phyloP scores from a whole-genome alignment of 225 moss, liverwort and hornwort species.

The Pseudisothecium myosuroides region DNA sequence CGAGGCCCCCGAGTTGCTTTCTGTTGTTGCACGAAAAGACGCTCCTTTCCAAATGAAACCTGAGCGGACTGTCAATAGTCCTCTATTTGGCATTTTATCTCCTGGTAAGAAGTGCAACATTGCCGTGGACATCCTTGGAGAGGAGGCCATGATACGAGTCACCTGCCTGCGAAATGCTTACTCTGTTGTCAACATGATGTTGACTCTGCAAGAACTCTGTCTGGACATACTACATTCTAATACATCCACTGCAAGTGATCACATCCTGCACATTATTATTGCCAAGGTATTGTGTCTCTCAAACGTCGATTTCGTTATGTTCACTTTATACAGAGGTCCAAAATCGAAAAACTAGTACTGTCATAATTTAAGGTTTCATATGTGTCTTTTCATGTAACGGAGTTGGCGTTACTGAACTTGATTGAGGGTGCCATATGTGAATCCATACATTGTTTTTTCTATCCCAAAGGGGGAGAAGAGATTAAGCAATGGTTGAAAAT shows the following conservation, averaged over 20 bases:
- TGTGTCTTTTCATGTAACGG: background rate
- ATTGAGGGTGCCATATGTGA: background rate
- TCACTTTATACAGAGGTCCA: background rate
- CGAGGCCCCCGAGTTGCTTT: constrained; percentile 13
- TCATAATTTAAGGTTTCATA: background rate
- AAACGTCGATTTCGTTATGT: background rate
- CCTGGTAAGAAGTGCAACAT: constrained; percentile 19
- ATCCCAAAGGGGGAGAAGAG: background rate
- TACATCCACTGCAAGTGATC: constrained; percentile 32
- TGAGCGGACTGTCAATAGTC: constrained; percentile 12
- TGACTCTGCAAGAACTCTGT: constrained; percentile 41
- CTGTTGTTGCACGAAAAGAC: constrained; percentile 6
- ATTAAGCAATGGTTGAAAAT: background rate
- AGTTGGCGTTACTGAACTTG: background rate
- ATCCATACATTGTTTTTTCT: background rate
- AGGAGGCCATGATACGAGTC: constrained; percentile 65
- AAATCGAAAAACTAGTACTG: background rate
- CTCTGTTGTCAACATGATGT: constrained; percentile 49
- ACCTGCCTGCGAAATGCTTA: constrained; percentile 32
- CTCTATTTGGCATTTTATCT: constrained; percentile 14
- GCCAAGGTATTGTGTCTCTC: constrained; percentile 30
- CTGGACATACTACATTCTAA: constrained; percentile 58
- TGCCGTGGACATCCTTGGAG: constrained; percentile 42
- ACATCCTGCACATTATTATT: constrained; percentile 39
- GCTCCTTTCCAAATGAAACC: constrained; percentile 6